These are phyloP conservation scores for Botrytis fabae DNA, from an alignment of 2,329 filamentous ascomycete genomes.

Conservation along the genomic window DNA sequence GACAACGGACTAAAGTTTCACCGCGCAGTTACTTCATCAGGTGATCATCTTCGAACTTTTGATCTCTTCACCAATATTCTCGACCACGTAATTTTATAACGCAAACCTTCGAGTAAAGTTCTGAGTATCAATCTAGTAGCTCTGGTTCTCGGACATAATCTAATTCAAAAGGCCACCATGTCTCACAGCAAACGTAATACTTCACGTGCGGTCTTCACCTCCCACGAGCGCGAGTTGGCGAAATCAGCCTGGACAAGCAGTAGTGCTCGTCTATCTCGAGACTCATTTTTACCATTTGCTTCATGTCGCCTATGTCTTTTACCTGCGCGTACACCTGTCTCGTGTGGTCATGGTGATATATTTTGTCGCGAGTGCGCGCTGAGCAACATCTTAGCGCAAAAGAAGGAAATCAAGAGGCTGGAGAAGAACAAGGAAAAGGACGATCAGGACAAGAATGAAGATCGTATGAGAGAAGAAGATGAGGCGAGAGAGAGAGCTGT, in stretches of 20 bases:
- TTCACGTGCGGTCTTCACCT: slow-evolving; percentile 88
- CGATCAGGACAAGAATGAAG: slow-evolving; percentile 61
- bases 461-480: slow-evolving; percentile 60
- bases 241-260: slow-evolving; percentile 80
- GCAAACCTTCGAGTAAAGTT: too few relatives aligned
- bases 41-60: background rate
- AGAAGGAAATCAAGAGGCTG: slow-evolving; percentile 83
- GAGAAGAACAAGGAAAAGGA: slow-evolving; percentile 65
- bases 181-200: slow-evolving; percentile 80
- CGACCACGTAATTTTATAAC: background rate
- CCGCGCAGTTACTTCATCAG: background rate
- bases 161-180: slow-evolving; percentile 29
- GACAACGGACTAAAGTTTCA: background rate
- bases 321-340: slow-evolving; percentile 76
- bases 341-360: slow-evolving; percentile 80
- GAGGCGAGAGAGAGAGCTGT: slow-evolving; percentile 71
- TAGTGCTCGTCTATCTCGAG: slow-evolving; percentile 80
- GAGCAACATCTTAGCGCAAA: slow-evolving; percentile 84
- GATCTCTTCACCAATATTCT: background rate
- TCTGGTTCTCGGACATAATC: slow-evolving; percentile 45
- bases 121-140: too few relatives aligned
- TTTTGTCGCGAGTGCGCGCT: slow-evolving; percentile 96
- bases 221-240: slow-evolving; percentile 81
- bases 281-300: slow-evolving; percentile 89
- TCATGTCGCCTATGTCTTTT: slow-evolving; percentile 87